Evolutionary conservation across 805 yeast species (phyloP).

Genomic region (Yarrowia sp.): DNA sequence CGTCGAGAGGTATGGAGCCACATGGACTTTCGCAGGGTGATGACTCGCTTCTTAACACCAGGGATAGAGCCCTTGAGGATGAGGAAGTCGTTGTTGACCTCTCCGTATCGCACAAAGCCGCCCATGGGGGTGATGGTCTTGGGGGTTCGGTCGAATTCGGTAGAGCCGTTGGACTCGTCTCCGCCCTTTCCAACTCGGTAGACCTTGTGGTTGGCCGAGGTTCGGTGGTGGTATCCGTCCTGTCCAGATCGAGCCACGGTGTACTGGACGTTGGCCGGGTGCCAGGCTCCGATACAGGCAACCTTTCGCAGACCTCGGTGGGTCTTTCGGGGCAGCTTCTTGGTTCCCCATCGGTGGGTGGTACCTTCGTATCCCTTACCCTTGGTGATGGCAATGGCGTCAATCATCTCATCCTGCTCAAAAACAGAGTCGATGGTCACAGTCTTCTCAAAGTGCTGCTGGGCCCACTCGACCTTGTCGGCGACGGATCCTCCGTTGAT

Average conservation of each 20-base stretch:
- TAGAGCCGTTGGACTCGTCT: conserved; percentile 92
- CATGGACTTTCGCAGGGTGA: conserved; percentile 97
- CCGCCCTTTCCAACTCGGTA: conserved; percentile 98
- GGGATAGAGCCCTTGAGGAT: conserved; percentile 98
- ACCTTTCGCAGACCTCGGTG: conserved; percentile 99
- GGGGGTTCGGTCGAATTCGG: conserved; percentile 98
- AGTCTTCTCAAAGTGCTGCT: conserved; percentile 98
- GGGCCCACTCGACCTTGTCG: conserved; percentile 98
- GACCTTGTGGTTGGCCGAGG: conserved; percentile 99
- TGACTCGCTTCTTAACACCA: conserved; percentile 99
- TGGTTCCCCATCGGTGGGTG: conserved; percentile 99
- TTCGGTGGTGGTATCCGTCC: conserved; percentile 99
- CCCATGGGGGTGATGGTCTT: conserved; percentile 99
- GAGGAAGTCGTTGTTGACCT: conserved; percentile 94
- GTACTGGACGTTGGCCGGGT: conserved; percentile 99
- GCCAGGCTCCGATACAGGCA: conserved; percentile 99
- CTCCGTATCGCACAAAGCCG: conserved; percentile 99
- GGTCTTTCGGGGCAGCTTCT: conserved; percentile 99
- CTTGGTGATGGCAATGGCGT: conserved; percentile 98
- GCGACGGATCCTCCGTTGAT: conserved; percentile 98
- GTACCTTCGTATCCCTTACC: conserved; percentile 99
- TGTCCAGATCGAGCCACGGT: conserved; percentile 99
- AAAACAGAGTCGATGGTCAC: conserved; percentile 92
- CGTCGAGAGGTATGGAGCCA: conserved; percentile 97
- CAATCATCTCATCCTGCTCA: conserved; percentile 98